Evolutionary conservation across 495 filamentous ascomycete genomes (phyloP).

Genomic region (Polyplosphaeria fusca): DNA sequence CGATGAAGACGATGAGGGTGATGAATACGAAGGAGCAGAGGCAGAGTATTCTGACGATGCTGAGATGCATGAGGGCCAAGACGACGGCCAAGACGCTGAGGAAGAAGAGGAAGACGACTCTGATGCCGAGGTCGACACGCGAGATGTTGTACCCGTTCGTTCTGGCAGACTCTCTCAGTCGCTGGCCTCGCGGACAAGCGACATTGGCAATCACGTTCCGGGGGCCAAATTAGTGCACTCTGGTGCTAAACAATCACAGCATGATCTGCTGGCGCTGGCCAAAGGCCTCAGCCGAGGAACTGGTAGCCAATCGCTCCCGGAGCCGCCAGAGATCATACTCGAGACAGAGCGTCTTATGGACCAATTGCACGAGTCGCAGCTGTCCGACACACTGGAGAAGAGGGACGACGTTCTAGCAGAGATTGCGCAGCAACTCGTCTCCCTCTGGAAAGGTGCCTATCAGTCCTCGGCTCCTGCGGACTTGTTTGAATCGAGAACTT

Average conservation of each 20-base stretch:
- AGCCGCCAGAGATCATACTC: slow-evolving; percentile 21
- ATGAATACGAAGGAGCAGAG: slow-evolving; percentile 38
- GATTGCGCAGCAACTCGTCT: slow-evolving; percentile 52
- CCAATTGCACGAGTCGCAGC: slow-evolving; percentile 16
- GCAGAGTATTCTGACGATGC: slow-evolving; percentile 41
- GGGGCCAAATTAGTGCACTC: slow-evolving; percentile 2
- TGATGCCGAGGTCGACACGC: background rate
- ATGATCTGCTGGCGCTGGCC: slow-evolving; percentile 25
- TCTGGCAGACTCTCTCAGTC: slow-evolving; percentile 13
- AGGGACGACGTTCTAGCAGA: slow-evolving; percentile 31
- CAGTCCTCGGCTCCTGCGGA: slow-evolving; percentile 46
- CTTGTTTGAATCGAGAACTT: too few species aligned
- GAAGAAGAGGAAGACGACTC: slow-evolving; percentile 35
- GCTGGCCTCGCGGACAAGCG: slow-evolving; percentile 3
- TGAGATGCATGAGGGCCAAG: slow-evolving; percentile 42
- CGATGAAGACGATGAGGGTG: slow-evolving; percentile 39
- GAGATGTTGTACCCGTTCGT: too few species aligned
- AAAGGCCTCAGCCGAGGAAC: slow-evolving; percentile 18
- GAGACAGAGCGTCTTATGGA: slow-evolving; percentile 38
- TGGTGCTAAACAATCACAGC: slow-evolving; percentile 19
- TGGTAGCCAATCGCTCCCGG: slow-evolving; percentile 1
- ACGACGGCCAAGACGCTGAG: slow-evolving; percentile 29
- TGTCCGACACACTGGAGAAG: slow-evolving; percentile 2
- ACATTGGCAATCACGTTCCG: background rate
- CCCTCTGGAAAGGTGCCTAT: slow-evolving; percentile 57